Evolutionary conservation across 2,329 filamentous ascomycete genomes (phyloP).

Genomic region (Calonectria multiphialidica): DNA sequence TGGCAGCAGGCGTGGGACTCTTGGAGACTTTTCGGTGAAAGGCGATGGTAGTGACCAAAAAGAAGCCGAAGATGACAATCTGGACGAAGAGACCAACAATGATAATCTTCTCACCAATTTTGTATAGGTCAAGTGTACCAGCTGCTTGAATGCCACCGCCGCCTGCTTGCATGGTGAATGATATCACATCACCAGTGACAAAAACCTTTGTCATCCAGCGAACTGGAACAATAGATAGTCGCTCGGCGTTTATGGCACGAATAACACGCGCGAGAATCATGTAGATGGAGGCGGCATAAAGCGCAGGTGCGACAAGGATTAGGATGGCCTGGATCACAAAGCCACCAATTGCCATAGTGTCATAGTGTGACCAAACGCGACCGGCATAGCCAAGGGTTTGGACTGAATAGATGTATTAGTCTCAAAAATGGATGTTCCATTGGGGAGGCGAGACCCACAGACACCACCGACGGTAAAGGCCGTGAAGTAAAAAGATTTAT

Average conservation of each 20-base stretch:
- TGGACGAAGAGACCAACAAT: conserved; percentile 65
- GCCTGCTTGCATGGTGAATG: conserved; percentile 47
- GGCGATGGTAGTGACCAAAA: conserved; percentile 55
- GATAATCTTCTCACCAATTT: conserved; percentile 58
- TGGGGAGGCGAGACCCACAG: background rate
- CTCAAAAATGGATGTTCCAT: no score
- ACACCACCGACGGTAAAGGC: conserved; percentile 11
- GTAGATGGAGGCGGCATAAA: conserved; percentile 58
- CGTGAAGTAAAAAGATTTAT: background rate
- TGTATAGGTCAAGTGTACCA: background rate
- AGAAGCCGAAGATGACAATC: conserved; percentile 64
- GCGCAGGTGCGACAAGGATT: conserved; percentile 49
- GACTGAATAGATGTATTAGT: background rate
- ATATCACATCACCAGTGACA: conserved; percentile 59
- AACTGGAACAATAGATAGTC: conserved; percentile 53
- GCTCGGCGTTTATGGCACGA: conserved; percentile 47
- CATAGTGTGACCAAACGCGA: conserved; percentile 6
- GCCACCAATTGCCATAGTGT: background rate
- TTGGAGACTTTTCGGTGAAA: conserved; percentile 52
- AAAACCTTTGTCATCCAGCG: conserved; percentile 62
- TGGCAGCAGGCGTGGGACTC: background rate
- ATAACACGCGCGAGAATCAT: conserved; percentile 57
- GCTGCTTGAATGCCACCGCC: conserved; percentile 20
- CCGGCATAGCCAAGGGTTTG: conserved; percentile 3
- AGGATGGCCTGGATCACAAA: background rate